Conservation (phyloP, 2,329 filamentous ascomycete genomes). For the Trichoderma sp. region DNA sequence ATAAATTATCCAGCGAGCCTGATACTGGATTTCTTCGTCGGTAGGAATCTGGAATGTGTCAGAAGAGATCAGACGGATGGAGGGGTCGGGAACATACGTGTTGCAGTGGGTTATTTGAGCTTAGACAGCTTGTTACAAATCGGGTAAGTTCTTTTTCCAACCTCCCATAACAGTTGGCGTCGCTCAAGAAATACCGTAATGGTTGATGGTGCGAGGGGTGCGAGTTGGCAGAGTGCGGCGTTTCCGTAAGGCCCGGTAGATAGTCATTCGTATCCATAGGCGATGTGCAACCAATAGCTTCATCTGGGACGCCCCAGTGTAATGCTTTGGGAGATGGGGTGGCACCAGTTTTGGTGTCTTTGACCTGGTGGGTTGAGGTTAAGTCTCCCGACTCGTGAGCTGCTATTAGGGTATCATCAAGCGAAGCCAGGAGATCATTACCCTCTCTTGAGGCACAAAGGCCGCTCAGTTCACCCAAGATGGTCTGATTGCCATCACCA, state of each 20-base stretch:
- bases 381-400: background rate
- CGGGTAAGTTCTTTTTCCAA: conserved; percentile 7
- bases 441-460: background rate
- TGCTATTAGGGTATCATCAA: background rate
- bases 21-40: conserved; percentile 2
- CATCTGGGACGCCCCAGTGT: background rate
- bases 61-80: background rate
- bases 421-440: background rate
- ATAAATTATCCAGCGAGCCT: conserved; percentile 11
- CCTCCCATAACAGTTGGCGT: conserved; percentile 8
- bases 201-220: background rate
- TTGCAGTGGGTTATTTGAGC: conserved; percentile 8
- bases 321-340: background rate
- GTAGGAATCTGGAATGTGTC: background rate
- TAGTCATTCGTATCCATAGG: background rate
- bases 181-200: conserved; percentile 3
- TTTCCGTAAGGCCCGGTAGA: background rate
- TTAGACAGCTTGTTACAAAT: conserved; percentile 6
- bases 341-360: background rate
- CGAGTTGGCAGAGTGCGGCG: background rate
- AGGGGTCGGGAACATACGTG: background rate
- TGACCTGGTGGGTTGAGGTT: background rate
- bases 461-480: background rate
- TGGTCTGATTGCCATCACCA: background rate
- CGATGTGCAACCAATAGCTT: background rate